Conservation (phyloP, 1,284 basidiomycete genomes). For the Pyrrhoderma lamaoense region DNA sequence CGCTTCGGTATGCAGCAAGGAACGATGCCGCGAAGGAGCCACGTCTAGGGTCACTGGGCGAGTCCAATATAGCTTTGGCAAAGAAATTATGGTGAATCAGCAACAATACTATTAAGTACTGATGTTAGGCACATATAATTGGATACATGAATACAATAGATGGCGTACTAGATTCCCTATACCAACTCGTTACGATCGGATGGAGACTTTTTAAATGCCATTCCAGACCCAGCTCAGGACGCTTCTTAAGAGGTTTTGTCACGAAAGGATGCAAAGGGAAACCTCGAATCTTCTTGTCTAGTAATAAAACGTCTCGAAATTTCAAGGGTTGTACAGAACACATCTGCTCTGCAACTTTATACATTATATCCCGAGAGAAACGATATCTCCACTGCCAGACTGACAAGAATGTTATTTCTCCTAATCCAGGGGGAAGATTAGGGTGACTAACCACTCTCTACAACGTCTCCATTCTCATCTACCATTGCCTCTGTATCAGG, state of each 20-base stretch:
- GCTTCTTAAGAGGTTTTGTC: not conserved
- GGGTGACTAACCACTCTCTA: slow-evolving; percentile 7
- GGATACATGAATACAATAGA: not conserved
- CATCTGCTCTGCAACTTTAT: slow-evolving; percentile 10
- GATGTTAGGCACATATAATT: not conserved
- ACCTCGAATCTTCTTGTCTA: slow-evolving; percentile 17
- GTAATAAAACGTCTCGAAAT: slow-evolving; percentile 17
- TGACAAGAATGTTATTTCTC: too few relatives aligned
- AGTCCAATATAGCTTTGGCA: slow-evolving; percentile 18
- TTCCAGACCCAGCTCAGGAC: not conserved
- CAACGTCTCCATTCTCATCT: slow-evolving; percentile 2
- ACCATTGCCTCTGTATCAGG: slow-evolving; percentile 4
- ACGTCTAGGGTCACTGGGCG: slow-evolving; percentile 17
- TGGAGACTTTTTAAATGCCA: slow-evolving; percentile 4
- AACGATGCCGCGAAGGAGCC: slow-evolving; percentile 20
- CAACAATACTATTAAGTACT: not conserved
- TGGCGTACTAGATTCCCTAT: slow-evolving; percentile 13
- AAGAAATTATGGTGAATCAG: slow-evolving; percentile 20
- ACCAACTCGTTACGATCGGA: slow-evolving; percentile 2
- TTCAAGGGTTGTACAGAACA: slow-evolving; percentile 12
- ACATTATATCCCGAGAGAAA: slow-evolving; percentile 16
- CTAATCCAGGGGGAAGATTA: too few relatives aligned
- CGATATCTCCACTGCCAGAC: slow-evolving; percentile 17
- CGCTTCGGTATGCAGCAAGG: slow-evolving; percentile 18
- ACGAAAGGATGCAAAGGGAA: slow-evolving; percentile 6